Evolutionary conservation across 2,329 filamentous ascomycete species (phyloP), one percentile per base, ranked within the genome.

Genomic region (Penicillium brevicompactum): DNA sequence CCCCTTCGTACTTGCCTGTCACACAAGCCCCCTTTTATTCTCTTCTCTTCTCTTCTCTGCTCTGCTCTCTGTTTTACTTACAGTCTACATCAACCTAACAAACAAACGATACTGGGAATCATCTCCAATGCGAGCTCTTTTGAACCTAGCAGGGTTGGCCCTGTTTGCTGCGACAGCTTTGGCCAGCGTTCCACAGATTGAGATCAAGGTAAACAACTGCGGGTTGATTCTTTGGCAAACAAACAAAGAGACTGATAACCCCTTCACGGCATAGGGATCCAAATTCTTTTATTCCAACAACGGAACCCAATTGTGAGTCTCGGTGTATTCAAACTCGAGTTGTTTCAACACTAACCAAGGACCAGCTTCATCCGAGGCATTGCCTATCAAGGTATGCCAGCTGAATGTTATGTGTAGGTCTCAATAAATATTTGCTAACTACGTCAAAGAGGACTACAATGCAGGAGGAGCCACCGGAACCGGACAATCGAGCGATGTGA

Each of bases 401-500:
- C 11, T 38, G 8, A 8, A 24, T 2, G 5, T 24, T 10, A 1
- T 9, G 18, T 4, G 5, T 16, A 4, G 13, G 34, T 11, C 14
- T 4, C 9, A 4, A 4, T 32, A 14, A 4, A 2, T 5, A 2
- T 9, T 32, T 4, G 11, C 46, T 54, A 11, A 54, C 24, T 1
- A 21, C 2, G 4, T 11, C 30, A 14, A 14, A 54, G 51, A 54
- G 41, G 51, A 54, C 41, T 54, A 45, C 24, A 44, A 50, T 38
- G 24, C 51, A 3, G 46, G 46, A 24, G 51, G 51, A 27, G 46
- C 46, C 5, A 31, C 6, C n/a, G 47, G 40, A 24, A 54, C 41
- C 14, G 51, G 46, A 7, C 41, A 79, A 51, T 79, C 77, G 27
- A 74, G 73, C 51, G 72, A 70, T 53, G 72, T 74, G 50, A 82